A percentile compares a stretch with the other conserved stretches of the same genome.
Evolutionary conservation across 2,329 filamentous ascomycete species (phyloP).

Genomic region (Drechslerella coelobrocha): DNA sequence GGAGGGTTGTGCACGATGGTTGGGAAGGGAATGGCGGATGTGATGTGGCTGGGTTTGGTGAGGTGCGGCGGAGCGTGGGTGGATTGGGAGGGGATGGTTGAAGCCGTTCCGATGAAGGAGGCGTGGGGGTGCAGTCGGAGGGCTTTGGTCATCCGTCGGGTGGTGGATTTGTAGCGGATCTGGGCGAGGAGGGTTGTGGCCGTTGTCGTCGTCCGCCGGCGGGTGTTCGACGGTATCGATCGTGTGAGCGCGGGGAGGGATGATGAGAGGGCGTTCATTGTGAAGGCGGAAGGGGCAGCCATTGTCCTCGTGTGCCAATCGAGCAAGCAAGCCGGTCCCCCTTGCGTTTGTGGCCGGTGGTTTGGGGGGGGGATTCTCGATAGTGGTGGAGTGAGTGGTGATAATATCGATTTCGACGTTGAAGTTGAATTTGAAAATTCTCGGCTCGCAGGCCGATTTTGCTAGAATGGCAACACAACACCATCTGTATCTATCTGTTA

Average conservation of each 20-base stretch:
- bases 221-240: not conserved
- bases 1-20: constrained; percentile 73
- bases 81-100: constrained; percentile 30
- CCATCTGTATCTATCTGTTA: no score
- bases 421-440: no score
- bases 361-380: not conserved
- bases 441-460: no score
- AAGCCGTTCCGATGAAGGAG: constrained; percentile 58
- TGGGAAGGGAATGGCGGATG: constrained; percentile 57
- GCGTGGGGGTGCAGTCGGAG: constrained; percentile 64
- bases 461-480: no score
- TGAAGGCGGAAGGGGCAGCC: constrained; percentile 25
- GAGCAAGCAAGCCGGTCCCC: not conserved
- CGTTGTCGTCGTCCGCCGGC: constrained; percentile 1
- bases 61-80: constrained; percentile 24
- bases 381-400: not conserved
- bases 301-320: constrained; percentile 3
- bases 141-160: constrained; percentile 63
- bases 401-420: constrained; percentile 1
- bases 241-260: constrained; percentile 10
- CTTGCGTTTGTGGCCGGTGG: not conserved
- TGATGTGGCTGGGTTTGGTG: constrained; percentile 50
- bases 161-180: constrained; percentile 61
- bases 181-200: constrained; percentile 6
- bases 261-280: constrained; percentile 23